Conservation (phyloP, 2,329 filamentous ascomycete species). For the Penicillium sp. region DNA sequence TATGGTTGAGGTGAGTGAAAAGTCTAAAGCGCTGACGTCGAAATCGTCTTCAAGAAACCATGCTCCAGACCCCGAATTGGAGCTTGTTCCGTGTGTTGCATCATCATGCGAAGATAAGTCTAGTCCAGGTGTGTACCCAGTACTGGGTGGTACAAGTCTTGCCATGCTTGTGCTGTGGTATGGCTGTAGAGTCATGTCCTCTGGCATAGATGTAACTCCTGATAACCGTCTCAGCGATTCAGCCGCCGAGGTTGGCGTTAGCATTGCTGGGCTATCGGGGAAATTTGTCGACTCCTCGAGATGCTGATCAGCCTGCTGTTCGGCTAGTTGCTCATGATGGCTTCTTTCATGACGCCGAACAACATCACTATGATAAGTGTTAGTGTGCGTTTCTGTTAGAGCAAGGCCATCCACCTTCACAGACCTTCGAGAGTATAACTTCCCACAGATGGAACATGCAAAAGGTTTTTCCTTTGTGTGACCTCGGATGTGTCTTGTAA, state of each 20-base stretch:
- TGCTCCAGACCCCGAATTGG: conserved; percentile 6
- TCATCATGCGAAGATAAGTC: background rate
- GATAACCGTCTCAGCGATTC: background rate
- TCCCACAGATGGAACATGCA: conserved; percentile 18
- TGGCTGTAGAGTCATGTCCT: background rate
- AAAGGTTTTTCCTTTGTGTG: conserved; percentile 91
- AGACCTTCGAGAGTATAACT: conserved; percentile 20
- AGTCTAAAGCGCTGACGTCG: conserved; percentile 18
- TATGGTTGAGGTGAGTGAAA: conserved; percentile 19
- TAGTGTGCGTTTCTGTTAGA: background rate
- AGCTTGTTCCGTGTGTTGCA: background rate
- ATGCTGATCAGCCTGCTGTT: background rate
- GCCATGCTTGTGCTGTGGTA: background rate
- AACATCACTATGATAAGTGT: background rate
- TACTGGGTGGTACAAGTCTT: background rate
- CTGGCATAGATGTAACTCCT: background rate
- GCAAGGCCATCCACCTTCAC: background rate
- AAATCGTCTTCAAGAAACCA: conserved; percentile 20
- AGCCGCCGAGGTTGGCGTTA: background rate
- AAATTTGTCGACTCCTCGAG: background rate
- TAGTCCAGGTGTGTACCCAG: background rate
- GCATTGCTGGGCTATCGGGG: background rate
- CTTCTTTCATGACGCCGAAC: background rate
- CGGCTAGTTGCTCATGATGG: background rate
- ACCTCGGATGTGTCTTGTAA: conserved; percentile 72